Evolutionary conservation across 495 filamentous ascomycete genomes (phyloP).

Genomic region (Chaetomium cochliodes): DNA sequence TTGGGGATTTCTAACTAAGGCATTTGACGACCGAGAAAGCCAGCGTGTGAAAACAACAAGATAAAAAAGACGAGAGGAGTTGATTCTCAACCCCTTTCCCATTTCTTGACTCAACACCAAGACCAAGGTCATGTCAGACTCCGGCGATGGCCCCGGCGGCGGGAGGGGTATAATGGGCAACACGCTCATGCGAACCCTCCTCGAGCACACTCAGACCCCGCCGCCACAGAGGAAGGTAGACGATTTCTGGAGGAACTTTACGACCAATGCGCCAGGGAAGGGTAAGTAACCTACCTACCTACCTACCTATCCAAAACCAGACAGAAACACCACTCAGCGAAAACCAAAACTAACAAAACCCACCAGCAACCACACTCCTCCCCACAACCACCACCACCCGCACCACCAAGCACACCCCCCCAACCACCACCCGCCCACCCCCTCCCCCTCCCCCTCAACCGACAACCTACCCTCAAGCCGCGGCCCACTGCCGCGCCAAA

Average conservation of each 20-base stretch:
- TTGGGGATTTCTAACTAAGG: no score
- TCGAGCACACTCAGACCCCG: slow-evolving; percentile 34
- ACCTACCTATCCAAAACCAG: no score
- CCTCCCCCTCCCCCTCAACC: slow-evolving; percentile 33
- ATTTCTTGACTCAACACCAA: background rate
- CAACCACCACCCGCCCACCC: slow-evolving; percentile 29
- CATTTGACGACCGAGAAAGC: no score
- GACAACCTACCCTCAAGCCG: slow-evolving; percentile 72
- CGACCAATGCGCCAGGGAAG: slow-evolving; percentile 59
- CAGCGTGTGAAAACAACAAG: no score
- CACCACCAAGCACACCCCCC: slow-evolving; percentile 58
- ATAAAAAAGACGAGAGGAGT: background rate
- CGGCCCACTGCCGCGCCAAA: slow-evolving; percentile 64
- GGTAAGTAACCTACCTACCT: slow-evolving; percentile 28
- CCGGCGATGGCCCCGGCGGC: background rate
- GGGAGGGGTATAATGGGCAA: slow-evolving; percentile 24
- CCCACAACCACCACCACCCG: slow-evolving; percentile 72
- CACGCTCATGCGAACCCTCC: background rate
- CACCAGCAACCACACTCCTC: slow-evolving; percentile 64
- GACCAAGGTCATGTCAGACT: background rate
- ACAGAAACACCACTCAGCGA: no score
- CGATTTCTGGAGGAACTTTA: slow-evolving; percentile 79
- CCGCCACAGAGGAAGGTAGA: slow-evolving; percentile 70
- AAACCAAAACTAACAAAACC: background rate
- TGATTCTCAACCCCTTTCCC: background rate